Evolutionary conservation across 441 rosid genomes (phyloP), one percentile per base, ranked within the genome.

Genomic region (Corymbia calophylla): DNA sequence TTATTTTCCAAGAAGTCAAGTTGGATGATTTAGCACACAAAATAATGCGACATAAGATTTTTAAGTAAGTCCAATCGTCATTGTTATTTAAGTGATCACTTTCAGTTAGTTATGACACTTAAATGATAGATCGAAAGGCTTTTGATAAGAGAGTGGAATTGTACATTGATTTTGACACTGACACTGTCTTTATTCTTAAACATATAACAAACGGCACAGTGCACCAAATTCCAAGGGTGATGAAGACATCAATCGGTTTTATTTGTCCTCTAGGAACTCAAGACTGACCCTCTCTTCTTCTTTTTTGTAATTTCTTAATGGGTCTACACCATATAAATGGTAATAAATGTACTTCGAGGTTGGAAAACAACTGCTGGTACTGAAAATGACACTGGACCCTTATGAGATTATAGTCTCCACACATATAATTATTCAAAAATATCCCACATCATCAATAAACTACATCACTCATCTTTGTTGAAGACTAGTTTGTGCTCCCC

Each of bases 1-100:
- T 39, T 17, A 3, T 39, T 73, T 44, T 21, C 29, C 3, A 0
- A 11, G 21, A 39, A 12, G 82, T 7, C 1, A 70, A 12, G 48
- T 70, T 70, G 29, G 17, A 73, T 7, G 49, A 73, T 73, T 73
- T 21, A 21, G 39, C 48, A 39, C 21, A 13, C 11, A 39, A 73
- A 73, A 73, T 7, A 39, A 21, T 39, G 9, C 12, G 1, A 39
- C 7, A 35, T 39, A 39, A 11, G 0, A 73, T 73, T 39, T 73
- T 73, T 17, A 21, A 73, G 29, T 25, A 39, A 39, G 49, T 16
- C 21, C 5, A 39, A 60, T 60, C 31, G 7, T 60, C 31, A 12
- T 27, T 27, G 66, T 60, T 12, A 27, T 31, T 27, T 27, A 60
- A 60, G 16, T 12, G 66, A 27, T 12, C 7, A 11, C n/a, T 60